Evolutionary conservation across 2,329 filamentous ascomycete genomes (phyloP), one percentile per base, ranked within the genome.

Genomic region (Claviceps maximensis): DNA sequence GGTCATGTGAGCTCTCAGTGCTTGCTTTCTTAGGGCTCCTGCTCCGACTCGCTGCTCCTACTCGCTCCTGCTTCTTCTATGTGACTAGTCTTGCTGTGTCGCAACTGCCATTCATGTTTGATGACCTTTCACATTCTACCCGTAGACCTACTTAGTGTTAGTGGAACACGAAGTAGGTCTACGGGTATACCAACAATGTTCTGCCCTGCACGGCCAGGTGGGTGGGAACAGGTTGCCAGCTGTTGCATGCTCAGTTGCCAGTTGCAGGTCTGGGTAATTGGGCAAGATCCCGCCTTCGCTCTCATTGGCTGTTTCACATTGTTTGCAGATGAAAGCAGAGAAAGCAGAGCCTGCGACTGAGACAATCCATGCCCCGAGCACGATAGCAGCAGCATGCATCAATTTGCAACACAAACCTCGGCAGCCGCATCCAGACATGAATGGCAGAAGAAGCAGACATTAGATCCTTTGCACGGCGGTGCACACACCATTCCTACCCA

Each of bases 1-100:
- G 49, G 56, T 57, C 57, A 58, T 54, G 50, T 58, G 56, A 58
- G 53, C 56, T 29, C 23, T 36, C 27, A 42, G 8, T 19, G 29
- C 27, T 47, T 33, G 19, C 12, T 25, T 33, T 47, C n/a, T n/a
- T n/a, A n/a, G n/a, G 13, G 36, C 23, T 49, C 21, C 15, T 29
- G 36, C 49, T 33, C 8, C 9, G 2, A 1, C 27, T 42, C 12
- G n/a, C 44, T 29, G 44, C 44, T 46, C 44, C 25, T 29, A 25
- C 44, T 19, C 44, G 23, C 36, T 38, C 36, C 36, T 38, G 44
- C 23, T 19, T 19, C 6, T 29, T 19, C 44, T 8, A 46, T 46
- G n/a, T n/a, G n/a, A n/a, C n/a, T n/a, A n/a, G n/a, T n/a, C n/a
- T n/a, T n/a, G n/a, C n/a, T n/a, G n/a, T n/a, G 44, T 17, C 38